Evolutionary conservation across 2,329 filamentous ascomycete genomes (phyloP).

Genomic region (Trichoderma polysporum): DNA sequence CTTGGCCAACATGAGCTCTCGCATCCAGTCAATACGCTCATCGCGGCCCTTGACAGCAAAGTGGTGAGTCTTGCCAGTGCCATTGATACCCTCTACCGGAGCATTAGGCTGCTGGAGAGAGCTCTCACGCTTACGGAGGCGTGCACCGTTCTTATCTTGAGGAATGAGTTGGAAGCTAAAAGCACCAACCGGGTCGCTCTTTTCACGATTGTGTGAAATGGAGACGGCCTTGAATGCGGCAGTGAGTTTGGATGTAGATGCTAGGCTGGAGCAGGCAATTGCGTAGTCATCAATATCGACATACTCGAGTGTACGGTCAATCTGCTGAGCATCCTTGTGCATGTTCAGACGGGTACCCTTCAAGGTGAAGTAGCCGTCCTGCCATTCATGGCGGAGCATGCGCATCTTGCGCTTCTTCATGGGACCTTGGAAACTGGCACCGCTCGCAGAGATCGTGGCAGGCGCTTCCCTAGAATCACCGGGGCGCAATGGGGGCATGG

Average conservation of each 20-base stretch:
- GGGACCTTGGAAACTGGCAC: slow-evolving; percentile 73
- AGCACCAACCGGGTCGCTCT: slow-evolving; percentile 60
- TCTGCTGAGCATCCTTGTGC: slow-evolving; percentile 61
- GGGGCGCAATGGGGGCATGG: slow-evolving; percentile 28
- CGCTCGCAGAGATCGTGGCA: slow-evolving; percentile 42
- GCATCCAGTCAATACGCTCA: slow-evolving; percentile 96
- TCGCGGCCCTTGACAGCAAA: slow-evolving; percentile 87
- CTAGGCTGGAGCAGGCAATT: slow-evolving; percentile 76
- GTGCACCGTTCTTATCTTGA: slow-evolving; percentile 56
- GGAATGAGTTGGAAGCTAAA: slow-evolving; percentile 87
- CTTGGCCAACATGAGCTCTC: slow-evolving; percentile 88
- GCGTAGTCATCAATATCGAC: slow-evolving; percentile 88
- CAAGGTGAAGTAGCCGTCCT: slow-evolving; percentile 86
- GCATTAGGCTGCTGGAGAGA: slow-evolving; percentile 36
- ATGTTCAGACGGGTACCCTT: slow-evolving; percentile 72
- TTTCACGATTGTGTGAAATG: slow-evolving; percentile 55
- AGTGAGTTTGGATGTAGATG: slow-evolving; percentile 75
- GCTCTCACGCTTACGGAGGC: slow-evolving; percentile 56
- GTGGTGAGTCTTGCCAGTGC: slow-evolving; percentile 81
- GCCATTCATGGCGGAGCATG: slow-evolving; percentile 90
- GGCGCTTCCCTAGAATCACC: slow-evolving; percentile 30
- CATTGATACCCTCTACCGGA: slow-evolving; percentile 51
- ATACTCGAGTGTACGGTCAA: slow-evolving; percentile 66
- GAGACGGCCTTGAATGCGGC: slow-evolving; percentile 82
- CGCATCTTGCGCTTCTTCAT: slow-evolving; percentile 94